Base-by-base conservation (phyloP, 2,329 filamentous ascomycete species). In the Pseudophaeomoniella oleicola region DNA sequence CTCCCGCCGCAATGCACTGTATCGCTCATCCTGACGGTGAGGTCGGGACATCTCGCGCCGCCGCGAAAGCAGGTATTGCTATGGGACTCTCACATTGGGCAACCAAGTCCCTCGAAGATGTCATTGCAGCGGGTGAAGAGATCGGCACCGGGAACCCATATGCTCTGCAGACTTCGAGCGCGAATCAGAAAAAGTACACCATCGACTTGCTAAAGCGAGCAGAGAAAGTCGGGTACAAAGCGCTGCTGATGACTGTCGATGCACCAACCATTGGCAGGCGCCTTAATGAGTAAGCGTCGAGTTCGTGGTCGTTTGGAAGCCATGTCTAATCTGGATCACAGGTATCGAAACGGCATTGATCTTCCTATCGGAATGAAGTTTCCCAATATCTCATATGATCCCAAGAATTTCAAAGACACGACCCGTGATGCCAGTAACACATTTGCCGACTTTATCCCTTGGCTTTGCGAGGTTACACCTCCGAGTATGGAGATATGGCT, bases 211-310 rank as follows among this genome's bases (percentile, higher is more conserved):
- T 68, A 6, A 48, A 56, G 32, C 49, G 63, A 34, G 56, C 63
- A 27, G 57, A 69, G 52, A 54, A 60, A 37, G 57, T 62, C 0
- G 67, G 69, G 4, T 72, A 67, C 48, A 66, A 65, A 40, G 70
- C 70, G 0, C 50, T 75, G 3, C 62, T 75, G 19, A 47, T 76
- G 2, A 67, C 70, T 0, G 67, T 71, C 2, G 71, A 75, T 42
- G 60, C 62, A 0, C 70, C 71, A 0, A 59, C 70, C 1, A 54
- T 74, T 0, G 71, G 70, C 0, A 59, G 63, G 16, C 57, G 71
- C 0, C 54, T 70, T 19, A 68, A 71, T 32, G 69, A 75, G 44
- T 63, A n/a, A n/a, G n/a, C n/a, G n/a, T n/a, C n/a, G n/a, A n/a
- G n/a, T n/a, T n/a, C n/a, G n/a, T n/a, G n/a, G n/a, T n/a, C n/a